phyloP scores from a whole-genome alignment of 2,329 filamentous ascomycete species.

The Aspergillus aculeatinus region DNA sequence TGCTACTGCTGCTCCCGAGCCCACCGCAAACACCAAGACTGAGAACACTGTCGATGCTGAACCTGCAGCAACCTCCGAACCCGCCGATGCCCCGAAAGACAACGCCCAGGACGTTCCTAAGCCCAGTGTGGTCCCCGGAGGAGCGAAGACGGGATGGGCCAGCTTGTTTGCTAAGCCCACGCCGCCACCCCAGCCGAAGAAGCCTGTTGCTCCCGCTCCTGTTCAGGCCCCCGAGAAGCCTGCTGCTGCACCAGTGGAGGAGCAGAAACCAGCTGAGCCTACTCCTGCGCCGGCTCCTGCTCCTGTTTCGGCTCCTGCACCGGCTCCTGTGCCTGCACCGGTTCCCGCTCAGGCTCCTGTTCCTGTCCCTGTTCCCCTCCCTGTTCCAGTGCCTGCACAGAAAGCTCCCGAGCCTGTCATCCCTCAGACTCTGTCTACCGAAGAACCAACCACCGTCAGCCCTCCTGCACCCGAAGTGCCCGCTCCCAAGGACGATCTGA shows the following conservation, averaged over 20 bases:
- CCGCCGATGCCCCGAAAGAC: conserved; percentile 18
- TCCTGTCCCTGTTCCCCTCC: conserved; percentile 20
- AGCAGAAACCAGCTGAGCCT: conserved; percentile 12
- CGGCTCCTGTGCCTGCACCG: conserved; percentile 13
- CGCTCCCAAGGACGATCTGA: conserved; percentile 78
- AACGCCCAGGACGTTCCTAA: conserved; percentile 24
- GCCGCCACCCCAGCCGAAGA: conserved; percentile 53
- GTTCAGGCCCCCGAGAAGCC: conserved; percentile 23
- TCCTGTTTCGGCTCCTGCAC: conserved; percentile 16
- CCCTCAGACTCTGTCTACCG: conserved; percentile 29
- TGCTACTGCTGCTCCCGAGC: conserved; percentile 24
- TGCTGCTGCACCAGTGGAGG: conserved; percentile 11
- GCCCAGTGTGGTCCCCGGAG: conserved; percentile 38
- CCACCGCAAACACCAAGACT: conserved; percentile 24
- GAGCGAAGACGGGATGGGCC: conserved; percentile 60
- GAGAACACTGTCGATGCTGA: conserved; percentile 24
- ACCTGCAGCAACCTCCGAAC: conserved; percentile 19
- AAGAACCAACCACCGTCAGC: conserved; percentile 40
- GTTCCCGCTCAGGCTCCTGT: not conserved
- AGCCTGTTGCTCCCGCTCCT: conserved; percentile 44
- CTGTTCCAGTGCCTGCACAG: conserved; percentile 43
- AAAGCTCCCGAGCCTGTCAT: conserved; percentile 35
- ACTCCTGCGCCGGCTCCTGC: conserved; percentile 27
- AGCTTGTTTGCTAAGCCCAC: conserved; percentile 70
- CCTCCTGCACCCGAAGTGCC: conserved; percentile 51